Evolutionary conservation across 139 green algal genomes (phyloP), one percentile per base, ranked within the genome.

Genomic region (Volvox africanus): DNA sequence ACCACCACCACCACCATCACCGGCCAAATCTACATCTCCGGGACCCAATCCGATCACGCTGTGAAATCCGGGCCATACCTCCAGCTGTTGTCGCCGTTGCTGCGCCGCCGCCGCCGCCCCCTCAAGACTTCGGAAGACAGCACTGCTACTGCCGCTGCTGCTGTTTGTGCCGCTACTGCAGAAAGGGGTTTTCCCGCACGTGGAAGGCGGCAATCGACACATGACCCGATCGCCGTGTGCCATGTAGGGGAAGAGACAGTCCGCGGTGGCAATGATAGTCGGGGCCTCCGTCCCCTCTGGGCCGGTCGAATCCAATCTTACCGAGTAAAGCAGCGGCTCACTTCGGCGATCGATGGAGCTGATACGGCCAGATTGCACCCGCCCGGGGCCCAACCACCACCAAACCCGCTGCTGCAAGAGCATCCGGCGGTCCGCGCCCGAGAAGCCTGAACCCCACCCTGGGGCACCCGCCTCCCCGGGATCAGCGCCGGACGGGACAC

Each of bases 341-440:
- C 73, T 84, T 28, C 86, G 71, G n/a, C 86, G 86, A 55, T 90
- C 86, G 30, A 90, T 83, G 50, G 86, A n/a, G 19, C 14, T 30
- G 19, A 90, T 76, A 32, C 11, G 71, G 2, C 86, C 86, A 1
- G 35, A 1, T 44, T 76, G 73, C 71, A 44, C 86, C 73, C 83
- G 86, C 17, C 50, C 55, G 71, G 71, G 86, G 30, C 86, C 86
- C 86, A 90, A 44, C 73, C 73, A 90, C 73, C 71, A 90, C 73
- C 71, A 90, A 50, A 90, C 86, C 1, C 50, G 44, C 73, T 90
- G 86, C 17, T 76, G n/a, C 73, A 76, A 6, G 30, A 77, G 86
- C 30, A 90, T 61, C 30, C 86, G 71, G 6, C 86, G 86, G n/a
- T 90, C 86, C 5, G 50, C 44, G 0, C 19, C 86, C n/a, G 30